These are phyloP conservation scores for Annona cherimola DNA, from an alignment of 164 flowering plant genomes.

Conservation along the genomic window DNA sequence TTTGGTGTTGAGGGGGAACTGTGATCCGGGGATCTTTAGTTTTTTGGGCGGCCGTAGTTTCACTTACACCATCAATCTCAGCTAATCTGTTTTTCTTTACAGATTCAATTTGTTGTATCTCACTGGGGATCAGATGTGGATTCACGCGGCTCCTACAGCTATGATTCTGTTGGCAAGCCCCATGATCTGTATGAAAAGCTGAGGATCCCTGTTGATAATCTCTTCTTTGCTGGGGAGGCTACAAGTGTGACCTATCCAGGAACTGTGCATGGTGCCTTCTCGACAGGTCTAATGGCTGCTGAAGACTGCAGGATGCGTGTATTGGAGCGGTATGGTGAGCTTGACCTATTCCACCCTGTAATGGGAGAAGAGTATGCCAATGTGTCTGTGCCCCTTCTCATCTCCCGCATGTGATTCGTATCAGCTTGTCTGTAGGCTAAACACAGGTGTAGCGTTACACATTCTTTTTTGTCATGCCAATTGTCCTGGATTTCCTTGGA, in stretches of 20 bases:
- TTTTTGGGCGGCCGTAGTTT: too few relatives aligned
- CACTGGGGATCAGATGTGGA: constrained; percentile 81
- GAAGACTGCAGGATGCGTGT: constrained; percentile 95
- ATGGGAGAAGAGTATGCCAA: constrained; percentile 51
- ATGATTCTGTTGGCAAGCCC: constrained; percentile 77
- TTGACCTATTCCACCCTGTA: constrained; percentile 64
- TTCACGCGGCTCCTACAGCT: constrained; percentile 87
- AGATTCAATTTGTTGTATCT: constrained; percentile 89
- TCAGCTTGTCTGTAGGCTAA: constrained; percentile 5
- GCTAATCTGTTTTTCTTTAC: constrained; percentile 12
- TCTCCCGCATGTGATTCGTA: constrained; percentile 63
- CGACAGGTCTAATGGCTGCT: constrained; percentile 91
- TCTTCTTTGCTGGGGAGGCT: constrained; percentile 98
- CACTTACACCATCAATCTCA: not conserved
- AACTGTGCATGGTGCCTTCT: constrained; percentile 91
- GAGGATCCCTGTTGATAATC: constrained; percentile 81
- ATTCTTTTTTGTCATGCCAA: not conserved
- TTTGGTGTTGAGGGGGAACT: too few relatives aligned
- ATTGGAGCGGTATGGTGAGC: constrained; percentile 68
- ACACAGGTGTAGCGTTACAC: constrained; percentile 1
- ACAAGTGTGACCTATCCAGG: constrained; percentile 74
- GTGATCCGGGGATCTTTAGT: too few relatives aligned
- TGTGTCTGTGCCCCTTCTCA: constrained; percentile 58
- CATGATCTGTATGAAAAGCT: constrained; percentile 85
- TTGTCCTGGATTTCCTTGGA: not conserved